phyloP scores from a whole-genome alignment of 129 eudicot species.

The Flaveria brownii region DNA sequence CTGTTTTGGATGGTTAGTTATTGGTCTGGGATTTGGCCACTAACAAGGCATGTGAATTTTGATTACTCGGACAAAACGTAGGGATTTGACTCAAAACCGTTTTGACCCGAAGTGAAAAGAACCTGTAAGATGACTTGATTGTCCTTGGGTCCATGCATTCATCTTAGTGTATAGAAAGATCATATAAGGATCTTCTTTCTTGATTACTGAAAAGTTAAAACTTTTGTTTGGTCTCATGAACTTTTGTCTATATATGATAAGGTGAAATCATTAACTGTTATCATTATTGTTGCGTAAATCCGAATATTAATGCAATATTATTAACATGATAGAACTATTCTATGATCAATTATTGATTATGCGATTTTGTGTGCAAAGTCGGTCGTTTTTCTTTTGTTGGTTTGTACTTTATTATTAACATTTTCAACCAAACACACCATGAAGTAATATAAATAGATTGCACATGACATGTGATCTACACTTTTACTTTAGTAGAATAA shows the following conservation, averaged over 20 bases:
- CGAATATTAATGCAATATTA: background rate
- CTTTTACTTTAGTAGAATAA: background rate
- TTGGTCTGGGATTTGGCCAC: background rate
- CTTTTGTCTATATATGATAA: too few relatives aligned
- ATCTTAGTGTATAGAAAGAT: background rate
- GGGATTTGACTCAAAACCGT: background rate
- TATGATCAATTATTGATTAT: background rate
- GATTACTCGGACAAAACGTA: background rate
- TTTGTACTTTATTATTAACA: slow-evolving; percentile 11
- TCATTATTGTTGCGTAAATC: background rate
- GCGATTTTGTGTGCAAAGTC: background rate
- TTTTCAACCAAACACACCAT: slow-evolving; percentile 24
- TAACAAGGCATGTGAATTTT: background rate
- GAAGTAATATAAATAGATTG: slow-evolving; percentile 23
- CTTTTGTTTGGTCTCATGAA: too few relatives aligned
- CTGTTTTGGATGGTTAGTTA: background rate
- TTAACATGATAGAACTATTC: slow-evolving; percentile 4
- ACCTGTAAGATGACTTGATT: background rate
- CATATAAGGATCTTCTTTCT: background rate
- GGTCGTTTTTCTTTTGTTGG: slow-evolving; percentile 1
- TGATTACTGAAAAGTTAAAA: too few relatives aligned
- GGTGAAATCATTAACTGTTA: too few relatives aligned
- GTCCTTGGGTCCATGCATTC: background rate
- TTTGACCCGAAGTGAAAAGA: background rate
- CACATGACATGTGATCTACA: slow-evolving; percentile 32